Base-by-base conservation (phyloP, 2,329 filamentous ascomycete species). In the Fusarium xylarioides region DNA sequence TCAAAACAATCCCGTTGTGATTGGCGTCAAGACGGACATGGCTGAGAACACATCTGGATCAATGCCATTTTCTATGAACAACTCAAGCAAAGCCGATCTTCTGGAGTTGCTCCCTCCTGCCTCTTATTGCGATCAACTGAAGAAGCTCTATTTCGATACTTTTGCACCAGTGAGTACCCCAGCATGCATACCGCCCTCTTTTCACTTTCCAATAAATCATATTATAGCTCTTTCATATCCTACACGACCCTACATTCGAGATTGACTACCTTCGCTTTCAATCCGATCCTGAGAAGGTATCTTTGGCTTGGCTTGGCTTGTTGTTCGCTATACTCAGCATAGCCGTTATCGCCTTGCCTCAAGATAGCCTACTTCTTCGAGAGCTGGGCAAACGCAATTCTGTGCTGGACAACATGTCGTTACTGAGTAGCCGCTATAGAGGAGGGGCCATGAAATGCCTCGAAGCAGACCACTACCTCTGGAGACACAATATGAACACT, bases 391-490 rank as follows among this genome's bases (percentile, higher is more conserved):
- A 37, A 15, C 55, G 55, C 19, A 58, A 32, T 32, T 58, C 55
- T 7, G 34, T 35, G 4, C 38, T 40, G 6, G 69, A 71, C 26
- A 66, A 71, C 15, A 66, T 69, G 37, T 28, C 66, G 8, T 7
- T 71, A 18, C 58, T 71, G 1, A 46, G 11, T 34, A 43, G 43
- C 15, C 61, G 69, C 12, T 71, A 63, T 16, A 46, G 69, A 32
- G 52, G 57, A 35, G 66, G 57, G 16, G 69, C 54, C 7, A 71
- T 71, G 69, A 66, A 42, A 30, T 71, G 69, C 37, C 61, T 71
- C 3, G 66, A 71, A 15, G 57, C 69, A 9, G 69, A 71, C 28
- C 53, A 66, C 14, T 71, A 69, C 21, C 66, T 71, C 4, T 70
- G 69, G 66, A 37, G 62, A 21, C 69, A 71, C n/a, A 71, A 66